These are phyloP conservation scores for Penicillium canariense DNA, from an alignment of 495 filamentous ascomycete species.

Conservation along the genomic window DNA sequence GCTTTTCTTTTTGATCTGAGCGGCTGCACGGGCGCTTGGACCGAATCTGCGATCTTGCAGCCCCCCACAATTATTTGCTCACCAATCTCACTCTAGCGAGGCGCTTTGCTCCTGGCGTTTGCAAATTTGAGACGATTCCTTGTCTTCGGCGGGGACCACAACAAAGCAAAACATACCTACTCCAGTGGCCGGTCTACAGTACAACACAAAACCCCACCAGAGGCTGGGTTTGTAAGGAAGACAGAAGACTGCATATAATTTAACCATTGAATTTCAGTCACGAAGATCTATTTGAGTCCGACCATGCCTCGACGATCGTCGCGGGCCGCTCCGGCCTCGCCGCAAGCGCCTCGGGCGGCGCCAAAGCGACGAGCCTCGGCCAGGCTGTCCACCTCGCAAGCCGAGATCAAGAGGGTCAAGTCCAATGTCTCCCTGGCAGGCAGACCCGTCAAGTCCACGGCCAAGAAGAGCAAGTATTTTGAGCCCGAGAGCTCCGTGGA, in stretches of 20 bases:
- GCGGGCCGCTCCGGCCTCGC: conserved; percentile 37
- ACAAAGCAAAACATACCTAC: not conserved
- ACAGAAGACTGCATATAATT: not conserved
- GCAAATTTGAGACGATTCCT: not conserved
- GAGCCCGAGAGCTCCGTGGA: conserved; percentile 35
- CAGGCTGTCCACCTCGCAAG: conserved; percentile 32
- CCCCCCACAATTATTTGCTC: not conserved
- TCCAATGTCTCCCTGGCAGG: conserved; percentile 33
- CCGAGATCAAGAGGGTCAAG: conserved; percentile 45
- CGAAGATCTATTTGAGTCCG: not conserved
- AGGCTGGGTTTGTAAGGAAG: not conserved
- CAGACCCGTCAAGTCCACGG: conserved; percentile 41
- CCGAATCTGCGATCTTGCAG: not conserved
- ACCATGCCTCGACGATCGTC: conserved; percentile 44
- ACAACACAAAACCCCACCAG: not conserved
- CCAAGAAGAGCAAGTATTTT: conserved; percentile 60
- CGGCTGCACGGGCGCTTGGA: not conserved
- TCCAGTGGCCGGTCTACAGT: not conserved
- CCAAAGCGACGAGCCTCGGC: conserved; percentile 41
- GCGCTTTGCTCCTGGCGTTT: not conserved
- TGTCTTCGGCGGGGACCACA: not conserved
- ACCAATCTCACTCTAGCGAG: not conserved
- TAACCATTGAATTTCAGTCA: not conserved
- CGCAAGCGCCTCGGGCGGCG: conserved; percentile 36
- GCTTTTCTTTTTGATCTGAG: conserved; percentile 7